A percentile compares a stretch with the other conserved stretches of the same genome.
Evolutionary conservation across 257 asterid genomes (phyloP).

Genomic region (Echium plantagineum): DNA sequence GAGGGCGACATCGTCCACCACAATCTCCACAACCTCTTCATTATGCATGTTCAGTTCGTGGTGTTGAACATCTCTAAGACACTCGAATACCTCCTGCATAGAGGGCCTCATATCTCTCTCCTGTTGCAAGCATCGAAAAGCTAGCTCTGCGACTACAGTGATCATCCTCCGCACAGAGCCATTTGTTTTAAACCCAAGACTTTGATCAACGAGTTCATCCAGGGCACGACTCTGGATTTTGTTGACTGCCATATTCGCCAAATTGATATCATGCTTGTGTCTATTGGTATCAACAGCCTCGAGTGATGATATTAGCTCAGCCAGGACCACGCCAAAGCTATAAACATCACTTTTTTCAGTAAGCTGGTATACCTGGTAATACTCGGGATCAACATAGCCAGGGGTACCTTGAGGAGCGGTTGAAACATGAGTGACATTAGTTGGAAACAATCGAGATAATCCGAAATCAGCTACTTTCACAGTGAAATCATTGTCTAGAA

Average conservation of each 20-base stretch:
- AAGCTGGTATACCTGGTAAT: background rate
- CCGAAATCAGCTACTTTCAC: background rate
- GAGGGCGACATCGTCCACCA: background rate
- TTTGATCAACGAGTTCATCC: slow-evolving; percentile 13
- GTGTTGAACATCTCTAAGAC: slow-evolving; percentile 6
- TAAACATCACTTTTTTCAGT: background rate
- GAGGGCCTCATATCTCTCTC: slow-evolving; percentile 14
- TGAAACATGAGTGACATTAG: background rate
- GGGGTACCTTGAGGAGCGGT: background rate
- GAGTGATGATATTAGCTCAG: slow-evolving; percentile 12
- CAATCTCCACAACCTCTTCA: background rate
- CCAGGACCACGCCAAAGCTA: slow-evolving; percentile 3
- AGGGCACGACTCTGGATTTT: background rate
- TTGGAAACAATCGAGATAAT: background rate
- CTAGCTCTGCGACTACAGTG: slow-evolving; percentile 8
- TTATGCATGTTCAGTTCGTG: background rate
- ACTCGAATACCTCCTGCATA: slow-evolving; percentile 12
- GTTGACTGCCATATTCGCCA: slow-evolving; percentile 10
- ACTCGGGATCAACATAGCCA: background rate
- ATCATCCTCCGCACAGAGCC: slow-evolving; percentile 4
- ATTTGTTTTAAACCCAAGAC: background rate
- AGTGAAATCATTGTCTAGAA: background rate
- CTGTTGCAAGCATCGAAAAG: slow-evolving; percentile 17
- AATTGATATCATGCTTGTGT: slow-evolving; percentile 9
- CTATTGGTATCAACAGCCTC: slow-evolving; percentile 10